These are phyloP conservation scores for Lactuca saligna DNA, from an alignment of 129 eudicot genomes.

Conservation along the genomic window DNA sequence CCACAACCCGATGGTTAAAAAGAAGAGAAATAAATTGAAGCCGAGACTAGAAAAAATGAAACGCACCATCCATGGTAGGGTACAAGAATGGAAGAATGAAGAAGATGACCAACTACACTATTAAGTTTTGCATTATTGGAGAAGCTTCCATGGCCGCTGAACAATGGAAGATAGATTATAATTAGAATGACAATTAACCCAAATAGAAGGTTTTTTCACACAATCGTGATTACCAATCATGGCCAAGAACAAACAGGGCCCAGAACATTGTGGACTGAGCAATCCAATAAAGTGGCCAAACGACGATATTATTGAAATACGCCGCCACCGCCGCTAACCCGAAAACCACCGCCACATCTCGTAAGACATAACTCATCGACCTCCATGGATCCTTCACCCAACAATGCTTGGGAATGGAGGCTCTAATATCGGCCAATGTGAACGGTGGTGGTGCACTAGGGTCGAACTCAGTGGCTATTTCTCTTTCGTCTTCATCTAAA, in stretches of 20 bases:
- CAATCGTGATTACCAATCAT: constrained; percentile 69
- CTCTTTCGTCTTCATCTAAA: constrained; percentile 36
- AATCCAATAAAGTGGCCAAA: constrained; percentile 98
- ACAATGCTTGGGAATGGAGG: constrained; percentile 88
- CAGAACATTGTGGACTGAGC: constrained; percentile 98
- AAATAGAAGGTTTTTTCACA: constrained; percentile 6
- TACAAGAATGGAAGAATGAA: constrained; percentile 93
- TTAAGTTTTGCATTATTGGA: constrained; percentile 71
- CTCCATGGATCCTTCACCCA: constrained; percentile 90
- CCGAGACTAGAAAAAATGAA: not conserved
- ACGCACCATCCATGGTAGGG: constrained; percentile 98
- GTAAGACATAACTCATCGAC: constrained; percentile 79
- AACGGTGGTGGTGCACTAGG: constrained; percentile 83
- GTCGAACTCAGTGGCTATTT: constrained; percentile 41
- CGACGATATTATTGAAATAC: constrained; percentile 64
- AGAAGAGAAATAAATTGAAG: not conserved
- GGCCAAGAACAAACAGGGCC: constrained; percentile 99
- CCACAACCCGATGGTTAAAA: constrained; percentile 7
- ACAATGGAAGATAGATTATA: constrained; percentile 12
- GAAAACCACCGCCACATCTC: constrained; percentile 75
- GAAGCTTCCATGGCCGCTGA: constrained; percentile 98
- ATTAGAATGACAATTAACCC: not conserved
- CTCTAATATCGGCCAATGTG: constrained; percentile 63
- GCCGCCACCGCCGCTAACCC: constrained; percentile 87
- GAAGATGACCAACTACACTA: constrained; percentile 84